Evolutionary conservation across 257 asterid genomes (phyloP).

Genomic region (Haberlea rhodopensis): DNA sequence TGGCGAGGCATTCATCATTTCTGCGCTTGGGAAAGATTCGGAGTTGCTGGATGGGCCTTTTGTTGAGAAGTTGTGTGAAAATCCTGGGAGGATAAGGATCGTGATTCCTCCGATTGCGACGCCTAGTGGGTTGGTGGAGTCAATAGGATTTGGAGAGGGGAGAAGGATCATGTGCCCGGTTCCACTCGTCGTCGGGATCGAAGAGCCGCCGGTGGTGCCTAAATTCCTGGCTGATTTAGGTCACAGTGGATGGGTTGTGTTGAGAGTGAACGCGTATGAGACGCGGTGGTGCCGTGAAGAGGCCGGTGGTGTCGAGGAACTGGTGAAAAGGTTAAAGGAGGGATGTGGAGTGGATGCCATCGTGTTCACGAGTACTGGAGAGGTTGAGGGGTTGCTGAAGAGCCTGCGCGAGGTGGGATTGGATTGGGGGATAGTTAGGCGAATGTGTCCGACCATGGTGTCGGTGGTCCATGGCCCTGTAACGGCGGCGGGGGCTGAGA

Average conservation of each 20-base stretch:
- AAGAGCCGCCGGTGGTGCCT: conserved; percentile 86
- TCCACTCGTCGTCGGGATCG: conserved; percentile 58
- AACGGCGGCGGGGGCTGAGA: conserved; percentile 84
- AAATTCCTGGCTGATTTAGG: conserved; percentile 45
- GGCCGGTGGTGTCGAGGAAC: conserved; percentile 35
- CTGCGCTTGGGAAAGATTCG: background rate
- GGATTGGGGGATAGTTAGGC: conserved; percentile 65
- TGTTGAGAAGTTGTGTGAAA: background rate
- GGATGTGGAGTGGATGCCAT: conserved; percentile 66
- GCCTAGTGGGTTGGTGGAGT: conserved; percentile 57
- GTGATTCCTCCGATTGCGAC: conserved; percentile 67
- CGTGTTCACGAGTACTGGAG: conserved; percentile 76
- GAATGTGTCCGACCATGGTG: conserved; percentile 65
- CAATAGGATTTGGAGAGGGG: conserved; percentile 56
- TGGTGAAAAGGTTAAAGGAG: conserved; percentile 45
- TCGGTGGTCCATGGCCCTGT: conserved; percentile 89
- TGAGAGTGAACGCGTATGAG: conserved; percentile 60
- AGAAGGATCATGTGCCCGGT: conserved; percentile 66
- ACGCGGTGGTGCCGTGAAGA: conserved; percentile 59
- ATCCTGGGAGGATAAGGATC: conserved; percentile 38
- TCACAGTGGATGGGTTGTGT: conserved; percentile 54
- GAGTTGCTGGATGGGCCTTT: background rate
- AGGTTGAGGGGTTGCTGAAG: conserved; percentile 85
- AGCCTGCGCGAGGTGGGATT: conserved; percentile 60
- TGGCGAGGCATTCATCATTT: background rate